Evolutionary conservation across 2,329 filamentous ascomycete genomes (phyloP).

Genomic region (Phialophora macrospora): DNA sequence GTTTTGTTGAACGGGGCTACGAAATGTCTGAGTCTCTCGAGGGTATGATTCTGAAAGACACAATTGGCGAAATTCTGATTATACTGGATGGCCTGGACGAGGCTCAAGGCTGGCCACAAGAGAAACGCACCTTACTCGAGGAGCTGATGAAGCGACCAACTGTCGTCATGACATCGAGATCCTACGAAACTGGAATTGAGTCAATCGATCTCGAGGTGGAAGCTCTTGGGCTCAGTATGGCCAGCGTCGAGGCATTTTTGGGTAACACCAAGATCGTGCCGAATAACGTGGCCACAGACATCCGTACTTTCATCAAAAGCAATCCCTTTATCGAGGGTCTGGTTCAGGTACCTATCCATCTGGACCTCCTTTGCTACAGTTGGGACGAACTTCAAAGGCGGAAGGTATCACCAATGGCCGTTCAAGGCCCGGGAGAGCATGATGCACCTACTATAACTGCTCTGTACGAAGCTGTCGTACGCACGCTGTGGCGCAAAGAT

Average conservation of each 20-base stretch:
- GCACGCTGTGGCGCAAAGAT: neutral
- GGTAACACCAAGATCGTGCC: neutral
- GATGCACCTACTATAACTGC: neutral
- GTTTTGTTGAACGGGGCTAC: no score
- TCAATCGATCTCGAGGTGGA: neutral
- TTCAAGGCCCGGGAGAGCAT: neutral
- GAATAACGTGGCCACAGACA: neutral
- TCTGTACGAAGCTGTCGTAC: neutral
- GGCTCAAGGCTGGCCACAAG: constrained; percentile 31
- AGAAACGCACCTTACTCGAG: neutral
- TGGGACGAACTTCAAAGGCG: neutral
- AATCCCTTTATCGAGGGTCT: neutral
- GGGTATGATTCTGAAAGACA: neutral
- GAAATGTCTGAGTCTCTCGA: no score
- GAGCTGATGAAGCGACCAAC: neutral
- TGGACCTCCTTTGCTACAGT: neutral
- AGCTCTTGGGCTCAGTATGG: neutral
- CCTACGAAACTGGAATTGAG: neutral
- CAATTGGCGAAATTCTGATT: constrained; percentile 44
- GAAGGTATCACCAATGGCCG: neutral
- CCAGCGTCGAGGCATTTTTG: neutral
- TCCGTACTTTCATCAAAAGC: neutral
- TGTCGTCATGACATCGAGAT: neutral
- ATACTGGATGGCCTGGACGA: constrained; percentile 55
- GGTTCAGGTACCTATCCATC: neutral